A percentile compares a stretch with the other conserved stretches of the same genome.
Conservation (phyloP, 192 early-diverging fungal genomes). For the Coemansia sp. region DNA sequence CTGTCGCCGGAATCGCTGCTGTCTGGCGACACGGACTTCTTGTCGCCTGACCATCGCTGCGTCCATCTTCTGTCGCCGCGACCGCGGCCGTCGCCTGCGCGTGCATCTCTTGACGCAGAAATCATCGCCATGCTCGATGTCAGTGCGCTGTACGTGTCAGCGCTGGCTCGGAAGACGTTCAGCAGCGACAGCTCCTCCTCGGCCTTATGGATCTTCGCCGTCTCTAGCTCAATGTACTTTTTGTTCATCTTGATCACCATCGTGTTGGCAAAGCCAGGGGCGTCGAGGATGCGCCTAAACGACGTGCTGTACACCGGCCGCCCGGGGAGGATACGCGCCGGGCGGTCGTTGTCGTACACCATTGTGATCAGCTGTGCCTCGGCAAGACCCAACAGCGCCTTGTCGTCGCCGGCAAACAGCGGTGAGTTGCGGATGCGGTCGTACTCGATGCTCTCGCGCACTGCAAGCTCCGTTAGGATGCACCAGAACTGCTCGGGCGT, state of each 20-base stretch:
- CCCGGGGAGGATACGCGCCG: conserved; percentile 73
- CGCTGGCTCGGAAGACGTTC: conserved; percentile 44
- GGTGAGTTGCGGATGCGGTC: conserved; percentile 79
- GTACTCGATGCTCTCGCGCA: conserved; percentile 66
- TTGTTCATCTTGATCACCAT: conserved; percentile 77
- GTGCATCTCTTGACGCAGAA: conserved; percentile 24
- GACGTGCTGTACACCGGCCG: conserved; percentile 82
- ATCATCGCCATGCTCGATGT: conserved; percentile 33
- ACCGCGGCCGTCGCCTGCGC: conserved; percentile 1
- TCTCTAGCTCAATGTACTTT: conserved; percentile 59
- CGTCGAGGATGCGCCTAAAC: conserved; percentile 72
- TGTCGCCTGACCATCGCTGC: background rate
- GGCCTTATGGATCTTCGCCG: conserved; percentile 60
- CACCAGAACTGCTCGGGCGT: conserved; percentile 90
- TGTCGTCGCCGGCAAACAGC: conserved; percentile 85
- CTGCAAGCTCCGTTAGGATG: conserved; percentile 71
- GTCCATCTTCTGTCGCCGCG: background rate
- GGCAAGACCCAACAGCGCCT: conserved; percentile 81
- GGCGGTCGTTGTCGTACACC: conserved; percentile 77
- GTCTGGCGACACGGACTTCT: background rate
- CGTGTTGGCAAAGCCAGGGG: conserved; percentile 68
- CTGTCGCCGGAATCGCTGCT: background rate
- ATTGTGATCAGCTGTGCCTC: conserved; percentile 86
- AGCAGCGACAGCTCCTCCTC: conserved; percentile 64
- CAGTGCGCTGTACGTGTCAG: conserved; percentile 31